Evolutionary conservation across 1,284 basidiomycete genomes (phyloP).

Genomic region (Coniferiporia sulphurascens): DNA sequence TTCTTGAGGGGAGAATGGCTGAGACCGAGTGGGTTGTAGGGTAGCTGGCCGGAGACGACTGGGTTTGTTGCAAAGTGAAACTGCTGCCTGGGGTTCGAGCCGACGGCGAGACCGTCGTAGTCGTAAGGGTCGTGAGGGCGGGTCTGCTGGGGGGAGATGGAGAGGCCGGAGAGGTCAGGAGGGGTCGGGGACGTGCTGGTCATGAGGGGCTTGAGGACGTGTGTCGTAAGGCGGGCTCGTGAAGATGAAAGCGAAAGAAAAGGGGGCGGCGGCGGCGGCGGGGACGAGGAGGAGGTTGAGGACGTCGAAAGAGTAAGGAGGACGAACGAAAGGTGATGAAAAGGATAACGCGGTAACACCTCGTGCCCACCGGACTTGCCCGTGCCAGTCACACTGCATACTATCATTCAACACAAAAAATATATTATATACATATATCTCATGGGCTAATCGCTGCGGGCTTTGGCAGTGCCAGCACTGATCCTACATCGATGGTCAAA

Average conservation of each 20-base stretch:
- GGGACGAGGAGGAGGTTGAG: not conserved
- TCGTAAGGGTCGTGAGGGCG: slow-evolving; percentile 82
- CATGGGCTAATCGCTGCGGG: slow-evolving; percentile 35
- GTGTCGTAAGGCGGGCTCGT: slow-evolving; percentile 24
- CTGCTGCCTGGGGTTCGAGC: slow-evolving; percentile 44
- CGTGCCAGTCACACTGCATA: not conserved
- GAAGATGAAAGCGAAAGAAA: slow-evolving; percentile 29
- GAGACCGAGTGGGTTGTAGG: slow-evolving; percentile 55
- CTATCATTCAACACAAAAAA: not conserved
- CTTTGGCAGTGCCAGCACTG: slow-evolving; percentile 41
- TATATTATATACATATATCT: not conserved
- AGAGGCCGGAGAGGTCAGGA: slow-evolving; percentile 70
- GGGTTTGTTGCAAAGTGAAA: slow-evolving; percentile 69
- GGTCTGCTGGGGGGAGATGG: slow-evolving; percentile 61
- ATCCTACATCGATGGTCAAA: slow-evolving; percentile 41
- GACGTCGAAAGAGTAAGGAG: not conserved
- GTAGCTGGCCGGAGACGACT: slow-evolving; percentile 57
- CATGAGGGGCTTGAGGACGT: slow-evolving; percentile 45
- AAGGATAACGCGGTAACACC: not conserved
- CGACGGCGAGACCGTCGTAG: slow-evolving; percentile 55
- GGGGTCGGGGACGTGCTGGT: slow-evolving; percentile 56
- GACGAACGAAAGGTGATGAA: not conserved
- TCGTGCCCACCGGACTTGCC: not conserved
- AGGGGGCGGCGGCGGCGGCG: slow-evolving; percentile 16
- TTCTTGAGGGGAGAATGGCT: slow-evolving; percentile 67